Evolutionary conservation across 2,329 filamentous ascomycete species (phyloP), one percentile per base, ranked within the genome.

Genomic region (Arthrobotrys sphaeroides): DNA sequence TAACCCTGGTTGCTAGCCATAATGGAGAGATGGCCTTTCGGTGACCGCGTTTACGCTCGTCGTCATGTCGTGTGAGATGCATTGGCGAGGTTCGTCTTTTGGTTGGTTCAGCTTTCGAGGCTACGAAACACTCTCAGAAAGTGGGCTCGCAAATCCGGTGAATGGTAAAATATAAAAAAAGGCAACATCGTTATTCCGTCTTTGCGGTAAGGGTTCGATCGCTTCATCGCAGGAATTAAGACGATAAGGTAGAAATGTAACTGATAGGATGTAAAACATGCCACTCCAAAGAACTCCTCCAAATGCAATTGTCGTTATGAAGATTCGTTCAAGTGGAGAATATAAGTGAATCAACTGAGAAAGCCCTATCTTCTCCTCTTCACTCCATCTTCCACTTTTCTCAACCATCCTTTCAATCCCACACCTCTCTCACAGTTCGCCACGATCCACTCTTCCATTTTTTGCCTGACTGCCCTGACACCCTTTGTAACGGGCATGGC

Each of bases 361-460:
- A 73, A 70, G 55, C 33, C 60, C 69, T 73, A 73, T 64, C 67
- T 75, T 42, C 68, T 73, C 62, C 43, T 59, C 61, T 68, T 77
- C 51, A 74, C 43, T 31, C 65, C 73, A 26, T 68, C 59, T 65
- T 90, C 89, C 12, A 90, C 83, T 81, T 89, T 90, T 73, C 86
- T 86, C 78, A 96, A 85, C 36, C 90, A 83, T 22, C 85, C 88
- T 82, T 92, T 90, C 80, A 97, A 85, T 53, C 92, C 83, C 80
- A 91, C 84, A 0, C 94, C 94, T 80, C 89, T 90, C 84, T 97
- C 94, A 78, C 90, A 91, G 82, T 96, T 95, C 7, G 82, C 86
- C 83, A 91, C 90, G 66, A 98, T 84, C 90, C 92, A 96, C 1
- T 68, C 80, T 84, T 97, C 94, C 93, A 98, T 97, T 80, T 85